phyloP scores from a whole-genome alignment of 2,329 filamentous ascomycete genomes.

The Didymella sp. region DNA sequence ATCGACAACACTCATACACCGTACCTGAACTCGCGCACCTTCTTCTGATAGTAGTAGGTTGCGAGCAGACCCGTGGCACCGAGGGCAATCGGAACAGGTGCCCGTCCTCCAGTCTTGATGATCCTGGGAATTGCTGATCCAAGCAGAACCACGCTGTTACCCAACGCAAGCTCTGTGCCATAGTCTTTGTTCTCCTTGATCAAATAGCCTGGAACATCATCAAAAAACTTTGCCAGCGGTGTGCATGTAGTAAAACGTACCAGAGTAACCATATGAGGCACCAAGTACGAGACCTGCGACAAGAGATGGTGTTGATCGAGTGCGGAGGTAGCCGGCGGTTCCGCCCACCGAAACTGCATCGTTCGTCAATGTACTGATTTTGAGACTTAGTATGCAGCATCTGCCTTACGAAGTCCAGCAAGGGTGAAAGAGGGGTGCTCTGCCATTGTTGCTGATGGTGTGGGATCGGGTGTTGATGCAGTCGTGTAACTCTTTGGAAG shows the following conservation, averaged over 20 bases:
- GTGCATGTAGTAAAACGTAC: constrained; percentile 10
- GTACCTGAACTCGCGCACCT: constrained; percentile 41
- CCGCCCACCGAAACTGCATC: constrained; percentile 35
- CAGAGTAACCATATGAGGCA: constrained; percentile 36
- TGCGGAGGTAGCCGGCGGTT: constrained; percentile 39
- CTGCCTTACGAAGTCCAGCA: constrained; percentile 34
- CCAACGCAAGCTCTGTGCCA: constrained; percentile 38
- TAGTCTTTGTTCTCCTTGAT: constrained; percentile 42
- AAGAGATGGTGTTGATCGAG: constrained; percentile 38
- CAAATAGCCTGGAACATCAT: constrained; percentile 27
- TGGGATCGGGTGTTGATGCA: neutral
- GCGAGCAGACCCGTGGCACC: constrained; percentile 35
- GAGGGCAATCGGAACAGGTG: constrained; percentile 37
- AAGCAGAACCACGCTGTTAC: constrained; percentile 33
- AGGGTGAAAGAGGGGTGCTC: constrained; percentile 42
- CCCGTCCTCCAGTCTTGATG: constrained; percentile 37
- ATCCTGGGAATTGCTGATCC: constrained; percentile 38
- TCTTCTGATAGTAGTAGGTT: constrained; percentile 41
- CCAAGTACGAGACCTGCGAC: constrained; percentile 38
- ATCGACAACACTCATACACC: constrained; percentile 24
- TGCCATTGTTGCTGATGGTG: constrained; percentile 26
- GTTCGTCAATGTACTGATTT: constrained; percentile 9
- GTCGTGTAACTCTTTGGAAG: too few relatives aligned
- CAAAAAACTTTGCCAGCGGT: neutral
- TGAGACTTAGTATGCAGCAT: too few relatives aligned